phyloP scores from a whole-genome alignment of 169 alveolate species.

The Toxoplasma gondii region DNA sequence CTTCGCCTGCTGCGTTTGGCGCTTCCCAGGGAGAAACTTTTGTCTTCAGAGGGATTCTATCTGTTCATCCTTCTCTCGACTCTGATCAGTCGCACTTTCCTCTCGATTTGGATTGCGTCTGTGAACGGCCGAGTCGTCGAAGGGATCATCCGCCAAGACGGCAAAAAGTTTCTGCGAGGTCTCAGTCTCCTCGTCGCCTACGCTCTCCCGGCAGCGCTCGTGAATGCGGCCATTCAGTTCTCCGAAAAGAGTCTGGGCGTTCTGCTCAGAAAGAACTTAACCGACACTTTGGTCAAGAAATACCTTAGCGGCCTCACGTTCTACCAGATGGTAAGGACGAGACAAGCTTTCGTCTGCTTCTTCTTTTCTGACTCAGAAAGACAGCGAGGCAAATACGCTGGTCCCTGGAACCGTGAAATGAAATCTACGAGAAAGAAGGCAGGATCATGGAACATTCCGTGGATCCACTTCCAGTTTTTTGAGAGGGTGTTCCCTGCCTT shows the following conservation, averaged over 20 bases:
- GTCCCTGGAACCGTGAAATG: too few relatives aligned
- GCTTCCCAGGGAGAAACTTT: conserved; percentile 71
- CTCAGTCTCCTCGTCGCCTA: conserved; percentile 72
- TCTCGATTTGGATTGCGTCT: conserved; percentile 83
- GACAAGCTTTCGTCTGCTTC: too few relatives aligned
- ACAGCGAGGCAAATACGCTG: too few relatives aligned
- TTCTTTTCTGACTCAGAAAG: too few relatives aligned
- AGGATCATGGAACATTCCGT: too few relatives aligned
- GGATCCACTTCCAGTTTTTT: too few relatives aligned
- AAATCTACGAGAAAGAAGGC: too few relatives aligned
- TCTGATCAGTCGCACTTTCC: conserved; percentile 80
- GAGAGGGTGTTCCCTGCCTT: too few relatives aligned
- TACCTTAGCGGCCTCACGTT: conserved; percentile 81
- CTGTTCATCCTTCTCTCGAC: conserved; percentile 76
- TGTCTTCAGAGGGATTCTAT: conserved; percentile 70
- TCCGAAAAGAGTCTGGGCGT: conserved; percentile 78
- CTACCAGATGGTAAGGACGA: conserved; percentile 74
- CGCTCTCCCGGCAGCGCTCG: conserved; percentile 86
- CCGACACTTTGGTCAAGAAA: conserved; percentile 74
- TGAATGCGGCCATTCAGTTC: conserved; percentile 81
- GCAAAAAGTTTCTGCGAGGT: conserved; percentile 76
- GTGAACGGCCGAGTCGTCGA: conserved; percentile 83
- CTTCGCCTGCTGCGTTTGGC: conserved; percentile 70
- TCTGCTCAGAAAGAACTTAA: conserved; percentile 77
- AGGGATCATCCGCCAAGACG: conserved; percentile 78